These are phyloP conservation scores for Metschnikowia rubicola DNA, from an alignment of 805 yeast species.

Conservation along the genomic window DNA sequence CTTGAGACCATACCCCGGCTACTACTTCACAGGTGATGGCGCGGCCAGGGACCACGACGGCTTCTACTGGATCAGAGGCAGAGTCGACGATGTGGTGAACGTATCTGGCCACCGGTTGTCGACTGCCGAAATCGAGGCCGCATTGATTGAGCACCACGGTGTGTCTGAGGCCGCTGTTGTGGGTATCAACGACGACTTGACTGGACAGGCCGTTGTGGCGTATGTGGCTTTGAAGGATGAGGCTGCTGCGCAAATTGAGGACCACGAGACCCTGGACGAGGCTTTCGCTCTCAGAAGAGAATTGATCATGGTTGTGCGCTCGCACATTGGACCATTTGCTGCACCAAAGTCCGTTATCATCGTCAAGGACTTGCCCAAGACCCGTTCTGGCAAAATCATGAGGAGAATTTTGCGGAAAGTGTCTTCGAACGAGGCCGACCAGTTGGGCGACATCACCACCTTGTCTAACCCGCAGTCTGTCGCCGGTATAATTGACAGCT, in stretches of 20 bases:
- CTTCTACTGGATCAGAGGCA: constrained; percentile 79
- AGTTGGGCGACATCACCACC: constrained; percentile 75
- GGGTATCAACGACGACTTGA: constrained; percentile 77
- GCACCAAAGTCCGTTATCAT: constrained; percentile 73
- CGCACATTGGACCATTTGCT: constrained; percentile 82
- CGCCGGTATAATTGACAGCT: constrained; percentile 53
- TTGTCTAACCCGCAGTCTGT: constrained; percentile 75
- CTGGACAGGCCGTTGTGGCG: constrained; percentile 85
- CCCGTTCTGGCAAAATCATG: constrained; percentile 85
- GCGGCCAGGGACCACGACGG: constrained; percentile 85
- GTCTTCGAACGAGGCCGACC: constrained; percentile 72
- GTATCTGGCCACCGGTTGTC: constrained; percentile 84
- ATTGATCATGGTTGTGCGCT: constrained; percentile 65
- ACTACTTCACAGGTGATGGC: constrained; percentile 86
- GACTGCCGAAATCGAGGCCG: constrained; percentile 87
- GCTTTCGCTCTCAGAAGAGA: constrained; percentile 56
- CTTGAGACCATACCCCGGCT: constrained; percentile 75
- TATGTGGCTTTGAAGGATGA: constrained; percentile 69
- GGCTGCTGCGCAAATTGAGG: constrained; percentile 24
- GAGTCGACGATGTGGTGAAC: constrained; percentile 87
- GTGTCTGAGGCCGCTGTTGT: constrained; percentile 83
- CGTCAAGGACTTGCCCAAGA: constrained; percentile 78
- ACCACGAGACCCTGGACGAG: constrained; percentile 40
- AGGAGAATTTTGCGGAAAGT: constrained; percentile 80
- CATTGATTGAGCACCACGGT: constrained; percentile 64